These are phyloP conservation scores for Draba incana DNA, from an alignment of 345 rosid genomes.

Conservation along the genomic window DNA sequence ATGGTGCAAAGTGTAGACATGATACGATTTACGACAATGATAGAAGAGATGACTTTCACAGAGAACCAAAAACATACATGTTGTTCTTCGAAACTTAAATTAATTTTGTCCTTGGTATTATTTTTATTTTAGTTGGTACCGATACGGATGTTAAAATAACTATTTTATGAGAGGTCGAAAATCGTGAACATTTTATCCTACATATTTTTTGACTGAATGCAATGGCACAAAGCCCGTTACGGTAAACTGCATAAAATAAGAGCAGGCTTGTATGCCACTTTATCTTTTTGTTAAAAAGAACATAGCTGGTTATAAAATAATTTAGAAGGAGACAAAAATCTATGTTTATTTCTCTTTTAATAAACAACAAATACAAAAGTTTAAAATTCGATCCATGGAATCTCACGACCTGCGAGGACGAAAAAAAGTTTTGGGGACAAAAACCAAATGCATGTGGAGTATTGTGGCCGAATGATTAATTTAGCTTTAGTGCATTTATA, in stretches of 20 bases:
- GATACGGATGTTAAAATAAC: background rate
- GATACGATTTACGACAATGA: background rate
- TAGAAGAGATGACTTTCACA: conserved; percentile 1
- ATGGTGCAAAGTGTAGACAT: background rate
- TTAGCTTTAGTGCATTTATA: conserved; percentile 26
- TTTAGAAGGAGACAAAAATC: conserved; percentile 1
- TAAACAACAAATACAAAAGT: conserved; percentile 23
- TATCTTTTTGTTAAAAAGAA: conserved; percentile 26
- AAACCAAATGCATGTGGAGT: conserved; percentile 40
- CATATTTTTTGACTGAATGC: background rate
- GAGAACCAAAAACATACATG: background rate
- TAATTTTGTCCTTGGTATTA: too few relatives aligned
- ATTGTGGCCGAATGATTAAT: conserved; percentile 38
- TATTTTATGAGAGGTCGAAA: background rate
- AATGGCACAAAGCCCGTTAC: conserved; percentile 20
- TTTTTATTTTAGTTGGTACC: too few relatives aligned
- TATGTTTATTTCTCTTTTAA: background rate
- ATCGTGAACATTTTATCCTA: background rate
- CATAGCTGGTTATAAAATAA: conserved; percentile 8
- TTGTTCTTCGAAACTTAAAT: too few relatives aligned
- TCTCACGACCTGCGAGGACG: conserved; percentile 40
- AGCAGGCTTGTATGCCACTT: conserved; percentile 38
- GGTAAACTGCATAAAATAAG: conserved; percentile 13
- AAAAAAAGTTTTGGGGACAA: conserved; percentile 34
- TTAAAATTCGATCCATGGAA: conserved; percentile 38